phyloP scores from a whole-genome alignment of 371 early-diverging fungal species.

The Rhizopus stolonifer region DNA sequence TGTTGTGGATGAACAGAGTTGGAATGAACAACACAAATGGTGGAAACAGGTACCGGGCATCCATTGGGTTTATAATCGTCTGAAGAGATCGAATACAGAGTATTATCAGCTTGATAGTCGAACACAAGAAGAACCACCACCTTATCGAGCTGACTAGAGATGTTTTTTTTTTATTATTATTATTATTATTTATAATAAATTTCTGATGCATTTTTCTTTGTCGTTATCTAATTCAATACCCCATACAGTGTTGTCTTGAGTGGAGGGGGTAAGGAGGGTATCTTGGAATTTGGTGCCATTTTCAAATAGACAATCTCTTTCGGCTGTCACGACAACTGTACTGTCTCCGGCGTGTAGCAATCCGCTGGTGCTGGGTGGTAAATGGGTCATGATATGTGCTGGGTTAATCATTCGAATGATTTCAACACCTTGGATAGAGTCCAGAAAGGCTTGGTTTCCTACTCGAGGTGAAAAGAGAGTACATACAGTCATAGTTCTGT shows the following conservation, averaged over 20 bases:
- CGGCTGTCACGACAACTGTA: slow-evolving; percentile 18
- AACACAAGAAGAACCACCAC: slow-evolving; percentile 35
- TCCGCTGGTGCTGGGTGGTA: slow-evolving; percentile 40
- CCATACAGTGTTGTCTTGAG: neutral
- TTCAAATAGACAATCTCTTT: slow-evolving; percentile 5
- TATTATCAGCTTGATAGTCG: slow-evolving; percentile 34
- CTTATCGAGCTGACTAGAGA: slow-evolving; percentile 32
- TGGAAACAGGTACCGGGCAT: slow-evolving; percentile 41
- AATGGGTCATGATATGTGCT: slow-evolving; percentile 27
- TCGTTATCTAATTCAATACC: neutral
- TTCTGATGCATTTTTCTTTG: neutral
- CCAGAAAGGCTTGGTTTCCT: slow-evolving; percentile 26
- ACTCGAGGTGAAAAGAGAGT: slow-evolving; percentile 34
- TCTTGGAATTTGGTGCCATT: slow-evolving; percentile 8
- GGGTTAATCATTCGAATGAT: slow-evolving; percentile 33
- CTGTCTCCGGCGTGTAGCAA: slow-evolving; percentile 29
- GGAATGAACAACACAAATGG: slow-evolving; percentile 30
- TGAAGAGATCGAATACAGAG: slow-evolving; percentile 25
- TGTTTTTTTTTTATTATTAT: too few relatives aligned
- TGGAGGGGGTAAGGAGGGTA: slow-evolving; percentile 11
- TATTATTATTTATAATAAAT: neutral
- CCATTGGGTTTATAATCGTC: slow-evolving; percentile 34
- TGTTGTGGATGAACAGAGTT: slow-evolving; percentile 19
- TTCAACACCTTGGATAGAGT: slow-evolving; percentile 18
- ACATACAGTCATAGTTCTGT: slow-evolving; percentile 29